A percentile compares a stretch with the other conserved stretches of the same genome.
These are phyloP conservation scores for Coemansia reversa DNA, from an alignment of 192 early-diverging fungal genomes.

Conservation along the genomic window DNA sequence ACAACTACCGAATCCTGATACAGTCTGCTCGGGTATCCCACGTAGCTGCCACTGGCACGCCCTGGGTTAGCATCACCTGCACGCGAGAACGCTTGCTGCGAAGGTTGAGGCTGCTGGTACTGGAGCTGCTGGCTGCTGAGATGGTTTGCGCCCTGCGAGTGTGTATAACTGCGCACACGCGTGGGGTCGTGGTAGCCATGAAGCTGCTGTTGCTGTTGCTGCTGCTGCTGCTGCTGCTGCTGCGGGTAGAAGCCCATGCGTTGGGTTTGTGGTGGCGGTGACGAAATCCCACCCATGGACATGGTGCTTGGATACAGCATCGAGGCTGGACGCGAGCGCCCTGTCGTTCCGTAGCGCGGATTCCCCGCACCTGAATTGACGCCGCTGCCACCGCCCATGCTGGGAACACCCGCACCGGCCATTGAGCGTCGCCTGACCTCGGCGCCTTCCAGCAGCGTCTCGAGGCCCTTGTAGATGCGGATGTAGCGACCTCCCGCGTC, in stretches of 20 bases:
- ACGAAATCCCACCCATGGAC: conserved; percentile 40
- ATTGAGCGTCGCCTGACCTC: conserved; percentile 50
- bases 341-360: conserved; percentile 30
- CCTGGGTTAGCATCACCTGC: conserved; percentile 31
- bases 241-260: conserved; percentile 38
- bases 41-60: conserved; percentile 55
- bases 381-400: neutral
- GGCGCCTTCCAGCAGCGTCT: conserved; percentile 47
- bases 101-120: conserved; percentile 42
- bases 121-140: conserved; percentile 26
- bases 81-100: conserved; percentile 33
- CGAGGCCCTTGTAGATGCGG: conserved; percentile 54
- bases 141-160: conserved; percentile 44
- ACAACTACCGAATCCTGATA: conserved; percentile 63
- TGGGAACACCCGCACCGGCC: conserved; percentile 25
- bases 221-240: conserved; percentile 22
- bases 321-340: conserved; percentile 44
- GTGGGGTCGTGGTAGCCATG: conserved; percentile 25
- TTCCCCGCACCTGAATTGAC: neutral
- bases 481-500: conserved; percentile 41
- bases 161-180: conserved; percentile 49
- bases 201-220: conserved; percentile 17
- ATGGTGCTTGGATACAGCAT: conserved; percentile 53
- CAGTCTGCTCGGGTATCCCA: conserved; percentile 56
- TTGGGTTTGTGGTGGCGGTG: conserved; percentile 29